phyloP scores from a whole-genome alignment of 495 filamentous ascomycete species.

The Neurospora hispaniola region DNA sequence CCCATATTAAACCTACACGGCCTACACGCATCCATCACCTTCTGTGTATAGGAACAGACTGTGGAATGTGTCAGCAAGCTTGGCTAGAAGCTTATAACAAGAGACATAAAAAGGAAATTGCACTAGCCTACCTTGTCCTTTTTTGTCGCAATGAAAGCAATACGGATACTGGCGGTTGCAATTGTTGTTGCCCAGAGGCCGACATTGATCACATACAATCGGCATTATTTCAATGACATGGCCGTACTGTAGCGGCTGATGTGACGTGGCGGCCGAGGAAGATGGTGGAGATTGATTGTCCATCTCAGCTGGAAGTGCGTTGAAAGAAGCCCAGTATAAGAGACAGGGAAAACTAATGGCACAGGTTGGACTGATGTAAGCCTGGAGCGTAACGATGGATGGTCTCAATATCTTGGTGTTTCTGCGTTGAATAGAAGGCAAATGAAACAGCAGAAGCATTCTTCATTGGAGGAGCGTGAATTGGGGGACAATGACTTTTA shows the following conservation, averaged over 20 bases:
- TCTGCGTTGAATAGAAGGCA: not conserved
- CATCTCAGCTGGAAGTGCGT: not conserved
- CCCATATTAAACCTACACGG: not conserved
- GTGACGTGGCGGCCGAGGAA: no score
- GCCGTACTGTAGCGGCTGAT: not conserved
- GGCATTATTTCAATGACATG: not conserved
- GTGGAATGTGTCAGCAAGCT: not conserved
- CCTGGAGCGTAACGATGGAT: not conserved
- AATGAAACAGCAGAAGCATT: not conserved
- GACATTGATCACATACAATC: not conserved
- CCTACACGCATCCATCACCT: not conserved
- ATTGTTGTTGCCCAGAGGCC: no score
- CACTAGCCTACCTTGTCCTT: not conserved
- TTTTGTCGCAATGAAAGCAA: not conserved
- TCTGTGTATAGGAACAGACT: not conserved
- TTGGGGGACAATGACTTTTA: not conserved
- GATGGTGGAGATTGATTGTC: not conserved
- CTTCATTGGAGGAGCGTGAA: not conserved
- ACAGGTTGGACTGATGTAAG: not conserved
- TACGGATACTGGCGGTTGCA: not conserved
- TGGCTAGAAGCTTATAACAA: not conserved
- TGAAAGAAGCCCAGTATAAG: not conserved
- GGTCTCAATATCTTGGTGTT: not conserved
- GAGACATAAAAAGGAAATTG: not conserved
- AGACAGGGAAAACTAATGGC: not conserved